Conservation (phyloP, 2,329 filamentous ascomycete species). For the Trichophyton equinum region DNA sequence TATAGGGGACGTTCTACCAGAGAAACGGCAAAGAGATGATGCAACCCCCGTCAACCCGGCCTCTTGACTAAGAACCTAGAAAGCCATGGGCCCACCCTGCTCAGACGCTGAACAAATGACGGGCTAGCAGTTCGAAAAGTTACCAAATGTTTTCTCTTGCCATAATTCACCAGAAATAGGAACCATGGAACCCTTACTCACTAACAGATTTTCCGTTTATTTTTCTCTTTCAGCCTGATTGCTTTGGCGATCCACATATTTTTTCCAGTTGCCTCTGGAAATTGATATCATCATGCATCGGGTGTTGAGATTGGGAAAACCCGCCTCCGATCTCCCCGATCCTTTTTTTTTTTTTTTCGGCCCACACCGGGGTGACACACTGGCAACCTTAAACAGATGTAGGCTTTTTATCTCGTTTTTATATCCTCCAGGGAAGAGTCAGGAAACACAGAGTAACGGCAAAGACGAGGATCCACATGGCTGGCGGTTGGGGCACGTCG, state of each 20-base stretch:
- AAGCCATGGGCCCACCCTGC: neutral
- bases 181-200: neutral
- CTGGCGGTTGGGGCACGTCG: neutral
- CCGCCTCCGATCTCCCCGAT: neutral
- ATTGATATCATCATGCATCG: neutral
- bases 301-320: neutral
- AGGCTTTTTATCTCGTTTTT: neutral
- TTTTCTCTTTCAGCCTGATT: neutral
- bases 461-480: neutral
- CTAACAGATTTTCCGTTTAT: neutral
- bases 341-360: neutral
- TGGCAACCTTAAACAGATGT: neutral
- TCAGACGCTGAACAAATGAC: neutral
- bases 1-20: neutral
- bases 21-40: neutral
- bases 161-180: neutral
- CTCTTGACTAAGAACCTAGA: neutral
- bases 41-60: neutral
- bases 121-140: neutral
- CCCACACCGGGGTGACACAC: conserved; percentile 3
- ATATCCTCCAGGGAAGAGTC: neutral
- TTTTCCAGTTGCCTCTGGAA: neutral
- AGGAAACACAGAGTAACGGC: neutral
- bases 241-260: neutral
- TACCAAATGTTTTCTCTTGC: neutral